Evolutionary conservation across 805 yeast genomes (phyloP), one percentile per base, ranked within the genome.

Genomic region (Priceomyces castillae): DNA sequence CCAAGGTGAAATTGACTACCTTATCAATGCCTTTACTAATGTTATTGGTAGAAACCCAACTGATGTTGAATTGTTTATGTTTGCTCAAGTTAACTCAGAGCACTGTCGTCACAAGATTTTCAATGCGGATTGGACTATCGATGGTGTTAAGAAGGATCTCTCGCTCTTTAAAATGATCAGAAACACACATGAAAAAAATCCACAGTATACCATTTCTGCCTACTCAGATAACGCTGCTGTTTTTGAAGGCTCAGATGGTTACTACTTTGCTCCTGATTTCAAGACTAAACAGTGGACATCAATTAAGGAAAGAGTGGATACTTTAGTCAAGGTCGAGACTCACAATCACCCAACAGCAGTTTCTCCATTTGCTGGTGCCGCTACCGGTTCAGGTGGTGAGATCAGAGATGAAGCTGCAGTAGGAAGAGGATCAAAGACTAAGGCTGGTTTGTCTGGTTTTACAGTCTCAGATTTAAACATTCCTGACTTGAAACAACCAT

Each of bases 401-500:
- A 94, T 94, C 59, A 87, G 99, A 77, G 99, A 94, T 67, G 99
- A 94, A 72, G 99, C 97, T 71, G 99, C 99, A 23, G 96, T 94
- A 19, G 99, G 99, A 50, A 82, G 97, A 65, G 99, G 99, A 37
- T 92, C 98, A 19, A 89, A 89, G 66, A 81, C 98, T 35, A 92
- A 94, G 69, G 96, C 97, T 60, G 99, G 99, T 43, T 74, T 94
- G 48, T 76, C 95, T 34, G 99, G 99, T 7, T 94, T 82, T 67
- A 78, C 95, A 9, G 97, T 90, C 17, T 84, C 95, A 31, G 98
- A 94, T 67, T 76, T 94, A 64, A 74, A 80, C 50, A 90, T 94
- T 55, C 99, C 99, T 38, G 80, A 73, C 17, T 77, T 81, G 58
- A 76, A 76, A 47, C 97, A 90, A 71, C 97, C 98, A 28, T 94